Conservation (phyloP, 2,329 filamentous ascomycete genomes). For the Leptographium wingfieldii region DNA sequence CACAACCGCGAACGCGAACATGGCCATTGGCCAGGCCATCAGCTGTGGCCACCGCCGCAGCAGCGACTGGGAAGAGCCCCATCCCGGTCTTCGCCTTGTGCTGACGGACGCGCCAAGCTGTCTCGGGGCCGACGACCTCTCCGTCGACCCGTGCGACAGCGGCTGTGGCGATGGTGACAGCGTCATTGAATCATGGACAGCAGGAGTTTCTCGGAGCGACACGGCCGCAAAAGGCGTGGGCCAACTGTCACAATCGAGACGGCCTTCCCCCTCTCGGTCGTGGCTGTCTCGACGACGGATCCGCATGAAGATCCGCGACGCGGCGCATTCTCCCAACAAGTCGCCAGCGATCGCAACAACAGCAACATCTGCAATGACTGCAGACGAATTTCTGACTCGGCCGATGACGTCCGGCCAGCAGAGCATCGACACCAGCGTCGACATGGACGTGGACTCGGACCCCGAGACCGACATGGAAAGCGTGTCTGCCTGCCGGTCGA, state of each 20-base stretch:
- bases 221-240: slow-evolving; percentile 35
- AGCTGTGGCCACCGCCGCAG: neutral
- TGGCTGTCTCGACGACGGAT: neutral
- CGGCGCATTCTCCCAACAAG: neutral
- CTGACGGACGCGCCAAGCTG: neutral
- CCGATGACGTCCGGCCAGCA: neutral
- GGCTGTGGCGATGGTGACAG: neutral
- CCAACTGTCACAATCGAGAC: slow-evolving; percentile 7
- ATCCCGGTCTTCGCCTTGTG: slow-evolving; percentile 29
- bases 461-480: neutral
- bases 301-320: neutral
- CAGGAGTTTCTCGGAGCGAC: slow-evolving; percentile 16
- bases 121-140: neutral
- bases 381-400: neutral
- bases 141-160: slow-evolving; percentile 8
- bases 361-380: neutral
- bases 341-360: neutral
- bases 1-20: slow-evolving; percentile 10
- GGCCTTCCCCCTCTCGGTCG: neutral
- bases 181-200: neutral
- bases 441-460: neutral
- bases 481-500: neutral
- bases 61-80: slow-evolving; percentile 30
- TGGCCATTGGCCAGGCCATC: slow-evolving; percentile 5
- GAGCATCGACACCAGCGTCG: neutral